Percentiles rank a stretch among this genome's conserved stretches.
Evolutionary conservation across 1,284 basidiomycete genomes (phyloP).

Genomic region (Rhodotorula sp.): DNA sequence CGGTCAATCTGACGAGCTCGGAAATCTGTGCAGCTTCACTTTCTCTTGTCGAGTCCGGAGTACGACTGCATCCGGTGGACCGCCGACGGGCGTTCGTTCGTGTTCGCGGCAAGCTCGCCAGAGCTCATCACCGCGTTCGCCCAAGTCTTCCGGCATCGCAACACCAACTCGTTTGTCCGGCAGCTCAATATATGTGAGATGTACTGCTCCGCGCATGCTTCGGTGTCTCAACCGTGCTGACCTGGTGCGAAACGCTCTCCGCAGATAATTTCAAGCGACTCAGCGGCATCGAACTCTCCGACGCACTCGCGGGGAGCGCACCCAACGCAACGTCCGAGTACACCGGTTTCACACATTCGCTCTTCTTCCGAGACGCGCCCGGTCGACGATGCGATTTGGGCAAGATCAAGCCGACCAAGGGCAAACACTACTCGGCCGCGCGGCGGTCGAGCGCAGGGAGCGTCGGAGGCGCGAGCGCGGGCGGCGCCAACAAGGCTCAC

Average conservation of each 20-base stretch:
- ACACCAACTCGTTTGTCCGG: slow-evolving; percentile 29
- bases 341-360: slow-evolving; percentile 26
- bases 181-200: slow-evolving; percentile 43
- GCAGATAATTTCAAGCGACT: slow-evolving; percentile 37
- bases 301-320: neutral
- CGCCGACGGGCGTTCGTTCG: slow-evolving; percentile 25
- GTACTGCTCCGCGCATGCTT: neutral
- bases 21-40: slow-evolving; percentile 8
- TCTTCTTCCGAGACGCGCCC: slow-evolving; percentile 23
- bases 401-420: slow-evolving; percentile 26
- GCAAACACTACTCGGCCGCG: slow-evolving; percentile 6
- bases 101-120: slow-evolving; percentile 20
- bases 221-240: too few species aligned
- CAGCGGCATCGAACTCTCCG: slow-evolving; percentile 20
- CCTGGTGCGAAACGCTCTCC: too few species aligned
- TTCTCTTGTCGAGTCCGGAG: slow-evolving; percentile 17
- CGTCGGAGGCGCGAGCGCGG: neutral
- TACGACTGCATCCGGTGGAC: slow-evolving; percentile 28
- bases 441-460: neutral
- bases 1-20: too few species aligned
- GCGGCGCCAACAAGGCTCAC: neutral
- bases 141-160: slow-evolving; percentile 32
- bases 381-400: slow-evolving; percentile 17
- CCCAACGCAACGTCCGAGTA: slow-evolving; percentile 18
- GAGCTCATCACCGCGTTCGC: slow-evolving; percentile 17